These are phyloP conservation scores for Solanum habrochaites DNA, from an alignment of 257 asterid species.

Conservation along the genomic window DNA sequence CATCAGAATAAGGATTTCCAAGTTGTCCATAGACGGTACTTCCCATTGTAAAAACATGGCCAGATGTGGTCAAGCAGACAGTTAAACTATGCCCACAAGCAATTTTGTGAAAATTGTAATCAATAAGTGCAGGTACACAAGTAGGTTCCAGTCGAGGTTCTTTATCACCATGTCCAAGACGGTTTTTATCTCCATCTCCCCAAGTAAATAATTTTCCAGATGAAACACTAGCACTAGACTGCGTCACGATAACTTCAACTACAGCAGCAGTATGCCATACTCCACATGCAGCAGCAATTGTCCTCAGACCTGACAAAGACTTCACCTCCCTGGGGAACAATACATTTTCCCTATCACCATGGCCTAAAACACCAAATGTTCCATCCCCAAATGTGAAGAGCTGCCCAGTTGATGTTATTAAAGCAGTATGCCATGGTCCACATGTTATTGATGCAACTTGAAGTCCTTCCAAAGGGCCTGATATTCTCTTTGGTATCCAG, in stretches of 20 bases:
- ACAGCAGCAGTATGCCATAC: constrained; percentile 98
- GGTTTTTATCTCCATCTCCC: constrained; percentile 95
- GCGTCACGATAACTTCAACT: constrained; percentile 80
- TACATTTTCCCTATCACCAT: constrained; percentile 60
- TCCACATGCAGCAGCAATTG: constrained; percentile 85
- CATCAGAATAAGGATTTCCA: constrained; percentile 73
- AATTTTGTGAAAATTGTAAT: constrained; percentile 62
- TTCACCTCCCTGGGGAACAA: constrained; percentile 70
- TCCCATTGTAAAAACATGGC: constrained; percentile 82
- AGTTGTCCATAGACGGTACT: constrained; percentile 89
- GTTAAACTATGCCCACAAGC: constrained; percentile 93
- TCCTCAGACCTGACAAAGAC: constrained; percentile 71
- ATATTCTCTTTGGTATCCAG: constrained; percentile 89
- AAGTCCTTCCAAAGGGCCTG: constrained; percentile 89
- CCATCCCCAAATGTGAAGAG: constrained; percentile 89
- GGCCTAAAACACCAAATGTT: constrained; percentile 88
- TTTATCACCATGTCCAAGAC: constrained; percentile 92
- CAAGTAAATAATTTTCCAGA: constrained; percentile 90
- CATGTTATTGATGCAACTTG: constrained; percentile 64
- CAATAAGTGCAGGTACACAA: constrained; percentile 88
- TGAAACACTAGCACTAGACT: constrained; percentile 63
- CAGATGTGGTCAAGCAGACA: constrained; percentile 65
- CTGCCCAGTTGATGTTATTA: constrained; percentile 67
- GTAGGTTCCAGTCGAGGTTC: constrained; percentile 85
- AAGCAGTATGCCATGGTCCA: constrained; percentile 95